Base-by-base conservation (phyloP, 306 rosid species). In the Erythrophleum fordii region DNA sequence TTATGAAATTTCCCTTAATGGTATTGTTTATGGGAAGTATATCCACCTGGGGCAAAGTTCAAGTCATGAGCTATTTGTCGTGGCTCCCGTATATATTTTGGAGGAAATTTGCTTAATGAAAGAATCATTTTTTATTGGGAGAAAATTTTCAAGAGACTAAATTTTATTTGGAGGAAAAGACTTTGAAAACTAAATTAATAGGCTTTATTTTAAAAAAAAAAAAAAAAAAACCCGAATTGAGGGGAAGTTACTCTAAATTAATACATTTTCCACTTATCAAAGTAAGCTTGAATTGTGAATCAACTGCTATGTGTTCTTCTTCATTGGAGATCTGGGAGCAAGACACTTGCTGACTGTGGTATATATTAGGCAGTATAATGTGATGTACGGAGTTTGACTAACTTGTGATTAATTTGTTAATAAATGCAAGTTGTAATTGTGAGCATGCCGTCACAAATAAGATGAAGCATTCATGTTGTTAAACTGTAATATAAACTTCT, bases 271-370 rank as follows among this genome's bases (percentile, higher is more conserved):
- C 49, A 25, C 52, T 22, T 56, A 60, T 66, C 75, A 53, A 16
- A 45, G 69, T 26, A 51, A 34, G 73, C 55, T 26, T 22, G 44
- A 58, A 53, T 31, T 52, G 46, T 71, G 77, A 75, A 81, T 80
- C 39, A 29, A 72, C 58, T 58, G 64, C 18, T 0, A 59, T 59
- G 37, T 26, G 66, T 28, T 28, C 4, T 58, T 11, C 65, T 25
- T 31, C 31, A 56, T 25, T 25, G 17, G 23, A 23, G 65, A 25
- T 25, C 34, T 11, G 2, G 29, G 61, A 55, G 61, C 0, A 22
- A 55, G 29, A 22, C 61, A 55, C 29, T 55, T 55, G 62, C 31
- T 14, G 62, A 10, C 6, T 22, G 2, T 18, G 60, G 28, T 20
- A 8, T 53, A 2, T 53, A 7, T 20, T 5, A 56, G 14, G 14